Percentiles rank a stretch among this genome's conserved stretches.
Evolutionary conservation across 2,329 filamentous ascomycete species (phyloP).

Genomic region (Coniochaeta ligniaria): DNA sequence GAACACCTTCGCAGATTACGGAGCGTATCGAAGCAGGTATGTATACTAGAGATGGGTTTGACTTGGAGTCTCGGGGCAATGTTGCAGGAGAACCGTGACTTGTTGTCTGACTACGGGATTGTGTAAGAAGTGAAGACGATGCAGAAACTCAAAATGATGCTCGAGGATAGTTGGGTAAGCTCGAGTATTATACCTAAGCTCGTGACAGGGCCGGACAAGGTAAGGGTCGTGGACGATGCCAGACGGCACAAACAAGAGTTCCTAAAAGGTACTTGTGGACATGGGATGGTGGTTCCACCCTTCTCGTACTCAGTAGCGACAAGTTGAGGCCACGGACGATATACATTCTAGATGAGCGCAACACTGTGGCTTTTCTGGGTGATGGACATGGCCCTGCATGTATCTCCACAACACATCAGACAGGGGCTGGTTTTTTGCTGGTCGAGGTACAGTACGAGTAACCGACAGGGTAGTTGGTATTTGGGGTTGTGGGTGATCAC

Average conservation of each 20-base stretch:
- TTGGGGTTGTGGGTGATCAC: neutral
- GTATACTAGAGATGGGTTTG: neutral
- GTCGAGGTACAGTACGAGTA: neutral
- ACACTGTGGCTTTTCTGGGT: neutral
- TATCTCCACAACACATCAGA: neutral
- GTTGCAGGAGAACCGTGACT: neutral
- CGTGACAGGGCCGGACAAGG: neutral
- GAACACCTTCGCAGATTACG: neutral
- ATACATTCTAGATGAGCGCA: neutral
- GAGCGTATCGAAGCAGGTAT: neutral
- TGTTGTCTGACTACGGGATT: neutral
- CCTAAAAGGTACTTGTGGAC: neutral
- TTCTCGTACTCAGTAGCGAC: neutral
- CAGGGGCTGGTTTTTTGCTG: neutral
- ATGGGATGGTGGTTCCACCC: neutral
- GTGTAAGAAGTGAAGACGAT: neutral
- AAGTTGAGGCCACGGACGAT: neutral
- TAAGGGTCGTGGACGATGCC: neutral
- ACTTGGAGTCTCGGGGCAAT: neutral
- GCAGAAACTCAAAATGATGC: neutral
- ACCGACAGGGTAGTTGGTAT: neutral
- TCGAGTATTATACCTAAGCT: neutral
- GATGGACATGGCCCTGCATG: neutral
- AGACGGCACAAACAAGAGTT: neutral
- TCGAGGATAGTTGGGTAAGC: neutral